These are phyloP conservation scores for Sporothrix globosa DNA, from an alignment of 2,329 filamentous ascomycete species.

Conservation along the genomic window DNA sequence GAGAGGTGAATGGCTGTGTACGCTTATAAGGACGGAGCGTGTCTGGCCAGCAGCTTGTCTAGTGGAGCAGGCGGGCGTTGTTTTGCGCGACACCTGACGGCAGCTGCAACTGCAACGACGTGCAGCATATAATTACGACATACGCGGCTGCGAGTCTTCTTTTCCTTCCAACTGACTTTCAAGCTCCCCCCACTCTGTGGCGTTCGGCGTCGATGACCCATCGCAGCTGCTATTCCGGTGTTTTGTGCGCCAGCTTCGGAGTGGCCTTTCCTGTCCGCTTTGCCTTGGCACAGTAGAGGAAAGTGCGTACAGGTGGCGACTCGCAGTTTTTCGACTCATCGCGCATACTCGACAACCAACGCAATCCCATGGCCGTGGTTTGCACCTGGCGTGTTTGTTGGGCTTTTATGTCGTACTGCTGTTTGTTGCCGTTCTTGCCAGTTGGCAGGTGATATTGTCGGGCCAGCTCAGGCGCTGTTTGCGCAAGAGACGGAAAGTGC, in stretches of 20 bases:
- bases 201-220: neutral
- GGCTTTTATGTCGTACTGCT: neutral
- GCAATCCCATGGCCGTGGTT: neutral
- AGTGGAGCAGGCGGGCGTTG: neutral
- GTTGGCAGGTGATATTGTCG: conserved; percentile 15
- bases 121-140: neutral
- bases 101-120: conserved; percentile 10
- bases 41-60: neutral
- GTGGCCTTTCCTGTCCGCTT: conserved; percentile 15
- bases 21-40: neutral
- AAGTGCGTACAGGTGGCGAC: neutral
- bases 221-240: conserved; percentile 12
- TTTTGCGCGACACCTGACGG: neutral
- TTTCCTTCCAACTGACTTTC: neutral
- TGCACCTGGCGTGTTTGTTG: neutral
- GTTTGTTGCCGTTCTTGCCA: neutral
- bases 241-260: neutral
- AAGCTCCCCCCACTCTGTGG: neutral
- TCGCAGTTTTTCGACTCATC: neutral
- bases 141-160: neutral
- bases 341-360: neutral
- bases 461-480: neutral
- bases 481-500: neutral
- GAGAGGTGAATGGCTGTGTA: neutral
- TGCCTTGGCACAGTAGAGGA: neutral